These are phyloP conservation scores for Gentiana dahurica DNA, from an alignment of 257 asterid species.

Conservation along the genomic window DNA sequence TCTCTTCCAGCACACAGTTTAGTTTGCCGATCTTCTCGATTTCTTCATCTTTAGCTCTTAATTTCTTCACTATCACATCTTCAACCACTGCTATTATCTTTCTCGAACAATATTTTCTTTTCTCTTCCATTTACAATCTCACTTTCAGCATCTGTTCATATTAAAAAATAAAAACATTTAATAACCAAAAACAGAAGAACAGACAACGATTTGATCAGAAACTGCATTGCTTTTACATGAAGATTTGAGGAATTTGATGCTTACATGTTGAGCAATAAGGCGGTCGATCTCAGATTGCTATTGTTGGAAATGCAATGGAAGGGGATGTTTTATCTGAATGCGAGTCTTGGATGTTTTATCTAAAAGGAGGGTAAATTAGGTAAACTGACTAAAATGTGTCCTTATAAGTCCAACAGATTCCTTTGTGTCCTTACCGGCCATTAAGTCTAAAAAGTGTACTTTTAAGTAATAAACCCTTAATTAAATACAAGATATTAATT, in stretches of 20 bases:
- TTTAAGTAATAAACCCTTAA: no score
- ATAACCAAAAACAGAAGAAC: neutral
- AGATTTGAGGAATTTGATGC: constrained; percentile 1
- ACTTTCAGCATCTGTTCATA: constrained; percentile 15
- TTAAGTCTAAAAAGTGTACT: no score
- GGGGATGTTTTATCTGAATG: neutral
- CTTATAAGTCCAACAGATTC: no score
- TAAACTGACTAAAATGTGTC: no score
- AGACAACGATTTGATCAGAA: neutral
- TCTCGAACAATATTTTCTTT: constrained; percentile 9
- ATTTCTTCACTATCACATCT: constrained; percentile 12
- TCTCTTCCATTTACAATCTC: constrained; percentile 22
- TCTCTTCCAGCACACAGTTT: constrained; percentile 22
- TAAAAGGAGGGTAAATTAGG: no score
- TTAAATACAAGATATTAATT: no score
- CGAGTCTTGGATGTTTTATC: no score
- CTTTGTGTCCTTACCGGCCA: no score
- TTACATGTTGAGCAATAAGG: constrained; percentile 48
- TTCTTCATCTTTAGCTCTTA: constrained; percentile 21
- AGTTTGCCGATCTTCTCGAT: constrained; percentile 16
- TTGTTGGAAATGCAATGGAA: constrained; percentile 44
- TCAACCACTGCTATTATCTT: constrained; percentile 15
- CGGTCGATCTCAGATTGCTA: constrained; percentile 55
- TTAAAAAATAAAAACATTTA: neutral
- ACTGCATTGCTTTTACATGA: no score